These are phyloP conservation scores for Sporothrix humicola DNA, from an alignment of 2,329 filamentous ascomycete genomes.

Conservation along the genomic window DNA sequence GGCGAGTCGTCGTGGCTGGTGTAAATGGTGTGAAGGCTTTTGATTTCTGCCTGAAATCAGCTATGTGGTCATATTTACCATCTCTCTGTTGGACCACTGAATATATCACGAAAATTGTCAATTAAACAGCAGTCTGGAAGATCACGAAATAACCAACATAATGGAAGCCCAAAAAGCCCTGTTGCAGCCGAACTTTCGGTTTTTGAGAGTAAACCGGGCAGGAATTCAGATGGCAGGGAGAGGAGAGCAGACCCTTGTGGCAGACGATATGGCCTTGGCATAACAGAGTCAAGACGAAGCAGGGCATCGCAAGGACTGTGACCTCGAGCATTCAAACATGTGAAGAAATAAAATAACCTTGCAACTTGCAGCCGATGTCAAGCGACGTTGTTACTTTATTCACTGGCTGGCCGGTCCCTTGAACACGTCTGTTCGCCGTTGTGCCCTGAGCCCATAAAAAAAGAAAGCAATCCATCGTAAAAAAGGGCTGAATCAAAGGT, in stretches of 20 bases:
- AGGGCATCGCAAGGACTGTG: too few relatives aligned
- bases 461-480: not conserved
- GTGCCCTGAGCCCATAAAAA: not conserved
- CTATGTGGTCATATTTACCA: not conserved
- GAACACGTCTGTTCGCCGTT: constrained; percentile 22
- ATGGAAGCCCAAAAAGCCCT: not conserved
- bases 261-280: too few relatives aligned
- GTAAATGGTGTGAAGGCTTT: not conserved
- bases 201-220: too few relatives aligned
- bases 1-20: constrained; percentile 21
- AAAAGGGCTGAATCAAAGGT: not conserved
- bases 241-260: not conserved
- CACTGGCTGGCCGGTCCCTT: not conserved
- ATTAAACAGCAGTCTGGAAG: not conserved
- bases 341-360: too few relatives aligned
- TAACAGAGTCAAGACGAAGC: not conserved
- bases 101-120: too few relatives aligned
- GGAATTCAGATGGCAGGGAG: not conserved
- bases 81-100: not conserved
- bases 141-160: not conserved
- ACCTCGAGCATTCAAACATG: too few relatives aligned
- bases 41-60: constrained; percentile 6
- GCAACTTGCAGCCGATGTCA: not conserved
- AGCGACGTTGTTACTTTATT: not conserved
- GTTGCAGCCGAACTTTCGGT: not conserved